Conservation (phyloP, 495 filamentous ascomycete species). For the Parmelia sp. region DNA sequence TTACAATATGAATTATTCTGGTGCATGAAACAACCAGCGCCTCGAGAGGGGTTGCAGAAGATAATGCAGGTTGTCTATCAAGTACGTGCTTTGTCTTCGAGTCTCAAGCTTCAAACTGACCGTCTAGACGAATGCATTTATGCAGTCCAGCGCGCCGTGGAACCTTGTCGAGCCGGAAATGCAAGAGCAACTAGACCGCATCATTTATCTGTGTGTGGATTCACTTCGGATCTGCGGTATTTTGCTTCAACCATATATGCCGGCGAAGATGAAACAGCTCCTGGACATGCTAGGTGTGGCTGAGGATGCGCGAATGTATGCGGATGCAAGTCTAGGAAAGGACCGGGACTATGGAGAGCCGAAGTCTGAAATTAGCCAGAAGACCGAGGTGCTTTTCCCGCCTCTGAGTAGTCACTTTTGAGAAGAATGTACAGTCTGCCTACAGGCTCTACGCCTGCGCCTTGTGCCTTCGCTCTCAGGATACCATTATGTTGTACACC, state of each 20-base stretch:
- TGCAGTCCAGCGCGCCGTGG: conserved; percentile 58
- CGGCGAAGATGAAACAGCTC: conserved; percentile 64
- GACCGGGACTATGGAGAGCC: conserved; percentile 64
- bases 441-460: background rate
- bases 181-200: conserved; percentile 39
- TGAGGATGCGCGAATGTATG: conserved; percentile 50
- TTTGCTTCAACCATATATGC: conserved; percentile 86
- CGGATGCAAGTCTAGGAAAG: conserved; percentile 47
- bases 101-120: background rate
- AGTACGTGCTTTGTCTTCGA: conserved; percentile 32
- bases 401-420: conserved; percentile 43
- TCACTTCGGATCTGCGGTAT: conserved; percentile 76
- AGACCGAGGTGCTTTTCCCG: conserved; percentile 50
- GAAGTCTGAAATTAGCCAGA: conserved; percentile 36
- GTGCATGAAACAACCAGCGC: conserved; percentile 60
- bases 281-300: conserved; percentile 72
- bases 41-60: conserved; percentile 55
- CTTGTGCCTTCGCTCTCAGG: background rate
- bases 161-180: conserved; percentile 26
- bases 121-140: conserved; percentile 64
- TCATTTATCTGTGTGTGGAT: conserved; percentile 67
- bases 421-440: background rate
- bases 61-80: conserved; percentile 59
- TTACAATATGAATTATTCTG: conserved; percentile 39
- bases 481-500: background rate